Evolutionary conservation across 73 alveolate genomes (phyloP).

Genomic region (Tetrahymena thermophila): DNA sequence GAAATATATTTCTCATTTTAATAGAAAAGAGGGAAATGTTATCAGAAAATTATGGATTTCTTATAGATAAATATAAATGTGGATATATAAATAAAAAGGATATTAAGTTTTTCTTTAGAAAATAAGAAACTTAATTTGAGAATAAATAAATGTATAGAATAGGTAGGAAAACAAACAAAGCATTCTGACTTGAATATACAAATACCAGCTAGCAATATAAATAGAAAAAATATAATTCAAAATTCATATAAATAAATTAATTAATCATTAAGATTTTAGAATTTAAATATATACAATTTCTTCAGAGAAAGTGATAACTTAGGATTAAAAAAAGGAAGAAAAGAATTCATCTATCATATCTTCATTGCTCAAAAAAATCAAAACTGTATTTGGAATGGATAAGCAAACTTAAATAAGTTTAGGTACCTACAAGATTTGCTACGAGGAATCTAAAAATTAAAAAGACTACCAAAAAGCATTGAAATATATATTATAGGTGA

Average conservation of each 20-base stretch:
- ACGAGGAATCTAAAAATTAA: not conserved
- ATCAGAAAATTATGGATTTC: not conserved
- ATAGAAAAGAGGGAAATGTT: not conserved
- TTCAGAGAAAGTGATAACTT: not conserved
- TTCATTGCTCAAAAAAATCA: not conserved
- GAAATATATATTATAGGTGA: not conserved
- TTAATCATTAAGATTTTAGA: not conserved
- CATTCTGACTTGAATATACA: not conserved
- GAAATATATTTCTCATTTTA: not conserved
- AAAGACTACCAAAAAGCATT: not conserved
- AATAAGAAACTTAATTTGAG: not conserved
- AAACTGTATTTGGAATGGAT: not conserved
- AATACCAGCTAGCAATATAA: not conserved
- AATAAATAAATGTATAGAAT: not conserved
- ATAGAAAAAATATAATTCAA: not conserved
- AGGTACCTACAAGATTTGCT: not conserved
- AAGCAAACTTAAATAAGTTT: not conserved
- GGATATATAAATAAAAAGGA: not conserved
- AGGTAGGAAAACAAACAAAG: not conserved
- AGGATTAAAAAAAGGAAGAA: not conserved
- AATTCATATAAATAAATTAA: not conserved
- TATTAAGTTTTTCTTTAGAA: not conserved
- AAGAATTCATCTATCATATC: not conserved
- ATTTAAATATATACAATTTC: not conserved
- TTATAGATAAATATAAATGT: not conserved